Evolutionary conservation across 2,329 filamentous ascomycete species (phyloP).

Genomic region (Paecilomyces niveus): DNA sequence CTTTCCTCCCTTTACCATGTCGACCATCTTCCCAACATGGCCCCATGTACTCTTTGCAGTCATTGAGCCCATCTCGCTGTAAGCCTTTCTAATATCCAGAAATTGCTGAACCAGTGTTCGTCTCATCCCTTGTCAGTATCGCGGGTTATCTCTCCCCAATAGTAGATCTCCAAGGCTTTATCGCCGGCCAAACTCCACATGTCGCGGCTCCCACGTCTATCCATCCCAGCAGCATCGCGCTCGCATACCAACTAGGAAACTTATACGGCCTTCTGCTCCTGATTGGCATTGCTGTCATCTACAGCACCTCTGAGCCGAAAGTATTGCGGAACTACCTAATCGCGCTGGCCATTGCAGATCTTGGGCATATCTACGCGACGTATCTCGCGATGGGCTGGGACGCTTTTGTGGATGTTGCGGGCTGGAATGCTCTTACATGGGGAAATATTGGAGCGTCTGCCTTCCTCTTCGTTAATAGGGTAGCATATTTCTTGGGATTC

Average conservation of each 20-base stretch:
- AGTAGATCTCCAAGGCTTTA: slow-evolving; percentile 54
- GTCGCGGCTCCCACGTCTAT: slow-evolving; percentile 19
- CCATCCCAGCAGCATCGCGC: slow-evolving; percentile 41
- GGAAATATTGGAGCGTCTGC: slow-evolving; percentile 63
- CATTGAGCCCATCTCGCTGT: slow-evolving; percentile 63
- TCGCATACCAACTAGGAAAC: slow-evolving; percentile 64
- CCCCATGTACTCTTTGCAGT: slow-evolving; percentile 62
- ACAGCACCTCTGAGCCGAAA: slow-evolving; percentile 56
- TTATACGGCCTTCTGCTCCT: slow-evolving; percentile 60
- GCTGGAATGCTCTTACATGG: slow-evolving; percentile 66
- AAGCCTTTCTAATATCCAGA: slow-evolving; percentile 22
- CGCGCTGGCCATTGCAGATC: slow-evolving; percentile 57
- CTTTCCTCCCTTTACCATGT: slow-evolving; percentile 5
- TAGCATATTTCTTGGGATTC: slow-evolving; percentile 51
- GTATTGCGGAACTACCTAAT: slow-evolving; percentile 62
- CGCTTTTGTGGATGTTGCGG: slow-evolving; percentile 44
- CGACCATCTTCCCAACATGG: slow-evolving; percentile 53
- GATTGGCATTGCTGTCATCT: slow-evolving; percentile 57
- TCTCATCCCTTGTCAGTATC: slow-evolving; percentile 38
- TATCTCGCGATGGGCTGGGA: slow-evolving; percentile 53
- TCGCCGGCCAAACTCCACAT: slow-evolving; percentile 52
- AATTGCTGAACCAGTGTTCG: slow-evolving; percentile 5
- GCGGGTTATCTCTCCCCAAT: slow-evolving; percentile 53
- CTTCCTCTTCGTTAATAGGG: slow-evolving; percentile 51
- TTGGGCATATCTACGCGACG: slow-evolving; percentile 60